Conservation (phyloP, 2,329 filamentous ascomycete genomes). For the Aspergillus sclerotialis region DNA sequence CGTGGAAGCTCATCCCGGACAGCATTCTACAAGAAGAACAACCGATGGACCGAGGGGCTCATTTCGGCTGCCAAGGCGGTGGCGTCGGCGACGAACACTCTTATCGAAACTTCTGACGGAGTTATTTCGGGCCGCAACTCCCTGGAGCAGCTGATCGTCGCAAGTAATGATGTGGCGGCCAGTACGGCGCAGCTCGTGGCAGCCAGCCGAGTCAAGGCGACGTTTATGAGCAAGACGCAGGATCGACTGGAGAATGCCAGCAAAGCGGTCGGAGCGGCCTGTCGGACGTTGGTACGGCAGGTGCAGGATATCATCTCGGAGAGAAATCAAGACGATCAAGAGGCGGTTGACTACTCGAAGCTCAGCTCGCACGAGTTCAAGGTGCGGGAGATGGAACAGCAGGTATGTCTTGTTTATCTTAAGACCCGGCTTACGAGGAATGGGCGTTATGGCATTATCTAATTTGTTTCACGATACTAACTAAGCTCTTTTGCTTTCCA, state of each 20-base stretch:
- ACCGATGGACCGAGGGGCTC: constrained; percentile 95
- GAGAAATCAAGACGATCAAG: constrained; percentile 68
- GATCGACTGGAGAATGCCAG: constrained; percentile 83
- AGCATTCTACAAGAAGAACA: constrained; percentile 99
- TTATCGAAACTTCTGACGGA: constrained; percentile 96
- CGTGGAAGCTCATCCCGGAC: constrained; percentile 79
- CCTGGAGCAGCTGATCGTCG: constrained; percentile 94
- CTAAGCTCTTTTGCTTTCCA: constrained; percentile 31
- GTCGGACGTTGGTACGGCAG: constrained; percentile 79
- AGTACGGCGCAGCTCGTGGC: constrained; percentile 95
- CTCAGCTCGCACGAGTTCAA: constrained; percentile 95
- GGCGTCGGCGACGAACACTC: constrained; percentile 82
- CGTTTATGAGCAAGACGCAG: constrained; percentile 96
- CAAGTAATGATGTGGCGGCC: constrained; percentile 92
- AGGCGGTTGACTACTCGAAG: constrained; percentile 79
- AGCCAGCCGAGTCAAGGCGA: constrained; percentile 90
- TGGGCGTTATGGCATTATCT: constrained; percentile 2
- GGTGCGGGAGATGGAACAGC: constrained; percentile 97
- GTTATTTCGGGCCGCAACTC: constrained; percentile 88
- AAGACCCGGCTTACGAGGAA: no score
- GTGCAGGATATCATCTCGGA: constrained; percentile 92
- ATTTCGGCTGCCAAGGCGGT: constrained; percentile 97
- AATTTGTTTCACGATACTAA: constrained; percentile 1
- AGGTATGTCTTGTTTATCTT: constrained; percentile 55
- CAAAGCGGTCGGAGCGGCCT: constrained; percentile 87